These are phyloP conservation scores for Diospyros kaki DNA, from an alignment of 148 eudicot species.

Conservation along the genomic window DNA sequence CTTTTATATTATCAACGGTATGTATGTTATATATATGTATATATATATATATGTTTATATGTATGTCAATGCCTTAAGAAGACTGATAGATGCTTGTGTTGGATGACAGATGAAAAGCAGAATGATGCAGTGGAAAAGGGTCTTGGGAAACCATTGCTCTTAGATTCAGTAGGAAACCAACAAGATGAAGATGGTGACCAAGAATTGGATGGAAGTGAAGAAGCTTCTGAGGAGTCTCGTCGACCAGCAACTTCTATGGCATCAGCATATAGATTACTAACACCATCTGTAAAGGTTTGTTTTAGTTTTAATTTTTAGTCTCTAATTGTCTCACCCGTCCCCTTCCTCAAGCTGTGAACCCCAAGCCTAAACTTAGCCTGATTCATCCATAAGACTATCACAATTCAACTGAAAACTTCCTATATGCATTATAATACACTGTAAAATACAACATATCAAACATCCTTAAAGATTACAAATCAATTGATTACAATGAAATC, in stretches of 20 bases:
- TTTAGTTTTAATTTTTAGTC: slow-evolving; percentile 5
- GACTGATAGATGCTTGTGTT: slow-evolving; percentile 6
- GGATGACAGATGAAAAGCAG: slow-evolving; percentile 31
- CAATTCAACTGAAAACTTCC: too few species aligned
- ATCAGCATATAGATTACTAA: slow-evolving; percentile 81
- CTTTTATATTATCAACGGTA: too few species aligned
- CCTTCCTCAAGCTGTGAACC: too few species aligned
- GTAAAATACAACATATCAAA: too few species aligned
- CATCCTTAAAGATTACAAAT: too few species aligned
- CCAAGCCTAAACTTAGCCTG: too few species aligned
- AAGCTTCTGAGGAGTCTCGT: slow-evolving; percentile 64
- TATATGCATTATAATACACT: too few species aligned
- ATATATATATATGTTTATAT: too few species aligned
- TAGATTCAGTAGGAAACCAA: slow-evolving; percentile 36
- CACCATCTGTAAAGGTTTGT: slow-evolving; percentile 89
- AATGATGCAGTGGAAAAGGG: slow-evolving; percentile 62
- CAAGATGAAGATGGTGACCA: slow-evolving; percentile 51
- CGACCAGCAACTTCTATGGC: slow-evolving; percentile 63
- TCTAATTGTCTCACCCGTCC: neutral
- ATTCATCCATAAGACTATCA: too few species aligned
- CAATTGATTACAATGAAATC: too few species aligned
- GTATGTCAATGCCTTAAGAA: neutral
- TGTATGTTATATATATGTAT: neutral
- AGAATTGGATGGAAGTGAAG: slow-evolving; percentile 62
- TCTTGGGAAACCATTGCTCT: slow-evolving; percentile 57